Evolutionary conservation across 2,329 filamentous ascomycete species (phyloP), one percentile per base, ranked within the genome.

Genomic region (Tolypocladium sp.): DNA sequence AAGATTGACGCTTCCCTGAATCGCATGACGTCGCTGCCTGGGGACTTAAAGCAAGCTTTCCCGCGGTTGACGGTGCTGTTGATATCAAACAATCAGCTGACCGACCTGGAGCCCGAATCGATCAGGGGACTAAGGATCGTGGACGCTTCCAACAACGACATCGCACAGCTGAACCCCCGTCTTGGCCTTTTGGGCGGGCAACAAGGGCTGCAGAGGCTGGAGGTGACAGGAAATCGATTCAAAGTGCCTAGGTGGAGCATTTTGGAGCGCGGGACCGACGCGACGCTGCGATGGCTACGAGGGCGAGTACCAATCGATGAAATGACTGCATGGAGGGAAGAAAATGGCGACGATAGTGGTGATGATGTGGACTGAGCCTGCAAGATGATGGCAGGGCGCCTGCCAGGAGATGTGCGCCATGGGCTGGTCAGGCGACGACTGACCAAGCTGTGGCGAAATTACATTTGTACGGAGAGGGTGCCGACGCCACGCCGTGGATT

Each of bases 151-250:
- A 92, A 91, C 72, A 97, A 97, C 68, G 88, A 93, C 56, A 91
- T 97, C 62, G 83, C 83, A n/a, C 83, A 85, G 54, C 76, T 97
- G 17, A 90, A 94, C 61, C 89, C 92, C 0, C 85, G 87, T 9
- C 80, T 97, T 13, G 93, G 93, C 0, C 77, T 96, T 15, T 78
- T 96, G 0, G 86, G 87, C 30, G 87, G 86, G 2, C 78, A 71
- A 5, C 79, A 79, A 2, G 75, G 85, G 66, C 63, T 84, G 75
- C 76, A 89, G 79, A 73, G 82, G 58, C 76, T 97, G 12, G 88
- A 96, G 55, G 88, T 96, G 4, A 84, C 83, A 35, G 92, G 92
- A 0, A 97, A 97, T 70, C 82, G 86, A 38, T 97, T 97, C 74
- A 82, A 91, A 38, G 91, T 97, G 38, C 93, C 93, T 0, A 85